These are phyloP conservation scores for Paramyrothecium sp. DNA, from an alignment of 2,329 filamentous ascomycete species.

Conservation along the genomic window DNA sequence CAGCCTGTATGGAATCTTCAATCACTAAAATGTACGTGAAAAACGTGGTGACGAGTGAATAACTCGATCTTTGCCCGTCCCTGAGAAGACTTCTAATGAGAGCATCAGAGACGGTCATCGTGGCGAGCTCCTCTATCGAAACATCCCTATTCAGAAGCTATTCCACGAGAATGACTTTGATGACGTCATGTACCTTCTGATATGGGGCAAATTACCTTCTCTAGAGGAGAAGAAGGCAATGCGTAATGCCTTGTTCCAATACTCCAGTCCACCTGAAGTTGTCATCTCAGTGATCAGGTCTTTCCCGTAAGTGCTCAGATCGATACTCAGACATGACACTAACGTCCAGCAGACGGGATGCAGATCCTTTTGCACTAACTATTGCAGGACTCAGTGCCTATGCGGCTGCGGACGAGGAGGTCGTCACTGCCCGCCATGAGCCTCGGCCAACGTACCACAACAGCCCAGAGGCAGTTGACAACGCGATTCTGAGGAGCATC, in stretches of 20 bases:
- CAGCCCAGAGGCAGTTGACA: background rate
- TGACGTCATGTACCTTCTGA: constrained; percentile 29
- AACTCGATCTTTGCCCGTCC: constrained; percentile 23
- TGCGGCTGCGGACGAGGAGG: constrained; percentile 22
- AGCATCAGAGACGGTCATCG: constrained; percentile 29
- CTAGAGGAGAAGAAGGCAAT: constrained; percentile 23
- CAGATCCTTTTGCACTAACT: constrained; percentile 34
- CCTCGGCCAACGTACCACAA: background rate
- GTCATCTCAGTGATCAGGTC: background rate
- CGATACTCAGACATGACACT: too few species aligned
- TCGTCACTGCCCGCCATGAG: constrained; percentile 15
- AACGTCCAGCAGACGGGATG: too few species aligned
- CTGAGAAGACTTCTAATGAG: too few species aligned
- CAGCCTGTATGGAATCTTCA: background rate
- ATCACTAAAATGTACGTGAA: background rate
- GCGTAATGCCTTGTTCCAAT: background rate
- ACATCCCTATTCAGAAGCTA: constrained; percentile 23
- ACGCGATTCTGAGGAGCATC: background rate
- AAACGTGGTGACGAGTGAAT: constrained; percentile 13
- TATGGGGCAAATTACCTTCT: constrained; percentile 34
- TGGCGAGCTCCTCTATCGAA: constrained; percentile 31
- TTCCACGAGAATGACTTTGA: constrained; percentile 17
- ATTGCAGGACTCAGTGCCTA: constrained; percentile 34
- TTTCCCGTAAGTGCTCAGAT: background rate
- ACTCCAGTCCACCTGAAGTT: background rate